Percentiles rank a stretch among this genome's conserved stretches.
These are phyloP conservation scores for Suillus brevipes DNA, from an alignment of 768 basidiomycete species.

Conservation along the genomic window DNA sequence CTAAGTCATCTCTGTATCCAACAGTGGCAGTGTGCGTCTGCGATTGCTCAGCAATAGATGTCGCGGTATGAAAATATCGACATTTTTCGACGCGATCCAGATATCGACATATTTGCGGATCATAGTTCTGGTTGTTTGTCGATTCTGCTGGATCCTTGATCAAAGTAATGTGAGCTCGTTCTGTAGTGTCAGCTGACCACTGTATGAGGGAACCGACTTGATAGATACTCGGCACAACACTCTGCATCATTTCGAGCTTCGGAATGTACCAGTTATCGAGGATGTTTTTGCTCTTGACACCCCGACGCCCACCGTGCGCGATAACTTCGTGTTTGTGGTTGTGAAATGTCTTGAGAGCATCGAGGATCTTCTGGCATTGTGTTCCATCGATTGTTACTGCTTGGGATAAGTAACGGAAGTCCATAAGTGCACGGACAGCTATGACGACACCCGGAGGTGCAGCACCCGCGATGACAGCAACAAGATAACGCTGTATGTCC, in stretches of 20 bases:
- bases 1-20: background rate
- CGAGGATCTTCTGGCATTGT: conserved; percentile 18
- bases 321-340: conserved; percentile 36
- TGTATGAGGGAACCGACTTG: conserved; percentile 33
- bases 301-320: conserved; percentile 28
- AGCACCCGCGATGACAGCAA: too few relatives aligned
- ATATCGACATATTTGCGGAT: conserved; percentile 35
- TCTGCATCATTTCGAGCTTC: conserved; percentile 42
- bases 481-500: too few relatives aligned
- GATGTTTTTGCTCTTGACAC: conserved; percentile 22
- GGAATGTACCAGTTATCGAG: conserved; percentile 41
- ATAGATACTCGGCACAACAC: conserved; percentile 30
- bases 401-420: conserved; percentile 32
- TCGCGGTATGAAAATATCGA: conserved; percentile 23
- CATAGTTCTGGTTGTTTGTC: conserved; percentile 32
- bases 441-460: conserved; percentile 1
- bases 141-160: conserved; percentile 33
- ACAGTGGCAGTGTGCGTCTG: background rate
- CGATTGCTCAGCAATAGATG: background rate
- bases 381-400: conserved; percentile 25
- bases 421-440: too few relatives aligned
- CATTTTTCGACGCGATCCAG: conserved; percentile 37
- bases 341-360: conserved; percentile 34
- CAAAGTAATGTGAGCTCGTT: conserved; percentile 34
- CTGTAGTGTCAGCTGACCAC: conserved; percentile 38